These are phyloP conservation scores for Sugiyamaella pinicola DNA, from an alignment of 1,139 yeast genomes.

Conservation along the genomic window DNA sequence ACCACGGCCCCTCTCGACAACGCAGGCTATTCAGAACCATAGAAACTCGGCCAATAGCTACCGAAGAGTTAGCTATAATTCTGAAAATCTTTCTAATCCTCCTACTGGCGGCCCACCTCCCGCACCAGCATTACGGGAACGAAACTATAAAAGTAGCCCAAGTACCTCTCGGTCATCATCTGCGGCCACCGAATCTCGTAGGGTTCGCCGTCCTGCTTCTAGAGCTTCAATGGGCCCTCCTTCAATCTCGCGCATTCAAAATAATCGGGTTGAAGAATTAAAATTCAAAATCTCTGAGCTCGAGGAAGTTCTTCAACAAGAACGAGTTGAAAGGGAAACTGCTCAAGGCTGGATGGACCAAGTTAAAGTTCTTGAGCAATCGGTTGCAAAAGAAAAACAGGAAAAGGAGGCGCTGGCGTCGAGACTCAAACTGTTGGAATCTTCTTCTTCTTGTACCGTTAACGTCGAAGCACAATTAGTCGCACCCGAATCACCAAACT, in stretches of 20 bases:
- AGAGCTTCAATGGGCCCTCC: constrained; percentile 23
- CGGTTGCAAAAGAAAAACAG: constrained; percentile 30
- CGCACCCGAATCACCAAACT: constrained; percentile 18
- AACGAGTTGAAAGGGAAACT: constrained; percentile 35
- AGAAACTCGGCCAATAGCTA: constrained; percentile 5
- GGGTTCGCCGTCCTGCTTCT: constrained; percentile 27
- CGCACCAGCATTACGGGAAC: constrained; percentile 19
- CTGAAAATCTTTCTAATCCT: constrained; percentile 15
- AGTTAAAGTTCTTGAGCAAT: constrained; percentile 32
- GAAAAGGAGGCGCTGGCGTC: constrained; percentile 31
- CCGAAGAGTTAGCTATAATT: constrained; percentile 19
- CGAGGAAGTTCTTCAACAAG: constrained; percentile 37
- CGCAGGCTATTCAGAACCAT: constrained; percentile 8
- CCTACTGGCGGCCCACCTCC: constrained; percentile 24
- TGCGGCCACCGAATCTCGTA: constrained; percentile 12
- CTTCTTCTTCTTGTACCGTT: neutral
- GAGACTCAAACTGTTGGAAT: constrained; percentile 15
- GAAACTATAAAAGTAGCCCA: constrained; percentile 13
- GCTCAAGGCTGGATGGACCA: constrained; percentile 33
- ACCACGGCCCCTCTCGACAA: constrained; percentile 11
- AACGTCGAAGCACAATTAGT: neutral
- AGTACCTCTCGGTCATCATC: constrained; percentile 18
- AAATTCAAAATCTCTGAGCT: constrained; percentile 38
- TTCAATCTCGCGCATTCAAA: constrained; percentile 17
- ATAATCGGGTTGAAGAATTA: constrained; percentile 37